Conservation (phyloP, 768 basidiomycete species). For the Agrocybe praecox region DNA sequence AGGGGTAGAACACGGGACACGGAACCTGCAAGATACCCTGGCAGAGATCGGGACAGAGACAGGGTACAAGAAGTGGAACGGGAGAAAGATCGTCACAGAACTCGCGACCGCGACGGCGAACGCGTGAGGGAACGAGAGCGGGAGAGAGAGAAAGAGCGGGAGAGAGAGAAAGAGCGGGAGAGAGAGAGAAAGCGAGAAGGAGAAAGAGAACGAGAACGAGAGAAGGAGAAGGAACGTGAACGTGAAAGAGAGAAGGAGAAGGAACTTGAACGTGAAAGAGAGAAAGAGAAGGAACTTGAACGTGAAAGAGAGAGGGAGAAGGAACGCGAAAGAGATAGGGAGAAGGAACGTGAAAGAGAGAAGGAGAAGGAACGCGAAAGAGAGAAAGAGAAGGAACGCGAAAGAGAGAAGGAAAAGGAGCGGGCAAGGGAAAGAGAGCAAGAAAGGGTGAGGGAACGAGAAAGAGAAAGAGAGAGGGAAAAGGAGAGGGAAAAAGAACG, state of each 20-base stretch:
- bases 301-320: conserved; percentile 11
- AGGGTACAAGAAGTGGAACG: conserved; percentile 16
- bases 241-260: conserved; percentile 17
- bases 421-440: conserved; percentile 9
- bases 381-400: conserved; percentile 20
- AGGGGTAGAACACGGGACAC: conserved; percentile 12
- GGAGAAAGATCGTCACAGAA: conserved; percentile 14
- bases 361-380: conserved; percentile 16
- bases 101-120: conserved; percentile 15
- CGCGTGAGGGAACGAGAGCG: conserved; percentile 11
- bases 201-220: conserved; percentile 16
- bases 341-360: conserved; percentile 16
- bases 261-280: conserved; percentile 19
- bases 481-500: conserved; percentile 16
- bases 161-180: conserved; percentile 15
- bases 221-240: conserved; percentile 10
- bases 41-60: conserved; percentile 11
- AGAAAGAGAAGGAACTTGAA: conserved; percentile 15
- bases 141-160: conserved; percentile 15
- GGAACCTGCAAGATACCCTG: conserved; percentile 1
- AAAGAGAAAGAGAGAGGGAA: conserved; percentile 9
- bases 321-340: conserved; percentile 13
- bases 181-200: conserved; percentile 15
- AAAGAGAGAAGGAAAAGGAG: conserved; percentile 8
- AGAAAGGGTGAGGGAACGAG: conserved; percentile 13